Base-by-base conservation (phyloP, 2,329 filamentous ascomycete genomes). In the Cercospora sp. region DNA sequence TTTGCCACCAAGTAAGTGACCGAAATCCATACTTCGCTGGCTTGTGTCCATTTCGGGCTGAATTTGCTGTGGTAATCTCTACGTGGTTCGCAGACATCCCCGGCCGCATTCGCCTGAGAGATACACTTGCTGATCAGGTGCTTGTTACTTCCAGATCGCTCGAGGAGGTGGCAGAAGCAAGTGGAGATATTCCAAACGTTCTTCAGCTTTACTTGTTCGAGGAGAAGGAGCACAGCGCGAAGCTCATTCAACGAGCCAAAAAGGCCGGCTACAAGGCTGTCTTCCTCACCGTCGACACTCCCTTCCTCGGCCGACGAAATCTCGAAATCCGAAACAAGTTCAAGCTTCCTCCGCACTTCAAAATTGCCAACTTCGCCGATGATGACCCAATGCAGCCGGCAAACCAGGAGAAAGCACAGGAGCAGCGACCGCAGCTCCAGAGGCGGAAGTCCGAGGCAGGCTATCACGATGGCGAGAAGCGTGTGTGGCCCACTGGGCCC, bases 161-260 rank as follows among this genome's bases (percentile, higher is more conserved):
- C n/a, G 86, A 87, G 73, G 83, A 87, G 16, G 85, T 88, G 0
- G 79, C 79, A 4, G 74, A 77, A 40, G 80, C 83, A 34, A 78
- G 79, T 7, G 77, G 73, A 7, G 75, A 78, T 0, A 84, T 81
- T 63, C 80, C 84, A 0, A 84, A 84, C 69, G 82, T 82, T 24
- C 83, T 88, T 73, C 87, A 89, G 73, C 80, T 88, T 61, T 86
- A 84, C 71, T 78, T 87, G 16, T 79, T 87, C 62, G 83, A 84
- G 71, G 83, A 87, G 73, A 79, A 84, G 74, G 83, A 68, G 80
- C 84, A 61, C 81, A 87, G 76, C 76, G 81, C 82, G 67, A 70
- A 80, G 73, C 63, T 77, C 32, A 76, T 80, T 53, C 70, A 72
- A 43, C 72, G 77, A 12, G 78, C 78, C 13, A 79, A 78, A 70